Percentiles rank a stretch among this genome's conserved stretches.
Conservation (phyloP, 306 rosid species). For the Dalbergia cultrata region DNA sequence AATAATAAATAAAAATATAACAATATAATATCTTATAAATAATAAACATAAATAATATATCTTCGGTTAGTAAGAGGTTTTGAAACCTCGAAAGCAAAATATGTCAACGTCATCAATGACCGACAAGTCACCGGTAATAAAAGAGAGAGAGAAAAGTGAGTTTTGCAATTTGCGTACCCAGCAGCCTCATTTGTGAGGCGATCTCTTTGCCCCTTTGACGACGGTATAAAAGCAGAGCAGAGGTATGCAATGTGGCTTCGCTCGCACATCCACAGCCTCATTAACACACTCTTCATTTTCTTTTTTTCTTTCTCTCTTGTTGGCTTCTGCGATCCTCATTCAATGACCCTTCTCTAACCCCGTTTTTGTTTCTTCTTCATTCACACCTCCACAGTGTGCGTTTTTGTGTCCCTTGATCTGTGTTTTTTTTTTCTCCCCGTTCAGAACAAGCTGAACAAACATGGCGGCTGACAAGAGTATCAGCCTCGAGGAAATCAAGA, state of each 20-base stretch:
- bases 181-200: background rate
- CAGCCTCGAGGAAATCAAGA: slow-evolving; percentile 81
- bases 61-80: no score
- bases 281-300: background rate
- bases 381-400: no score
- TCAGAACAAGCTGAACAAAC: background rate
- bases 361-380: background rate
- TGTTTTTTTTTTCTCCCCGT: background rate
- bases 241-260: background rate
- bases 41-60: no score
- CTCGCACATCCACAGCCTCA: background rate
- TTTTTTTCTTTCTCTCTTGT: background rate
- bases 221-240: background rate
- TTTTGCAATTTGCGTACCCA: background rate
- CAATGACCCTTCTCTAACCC: background rate
- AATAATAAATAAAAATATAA: no score
- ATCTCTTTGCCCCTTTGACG: background rate
- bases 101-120: background rate
- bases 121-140: slow-evolving; percentile 1
- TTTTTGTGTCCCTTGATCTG: background rate
- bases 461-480: slow-evolving; percentile 63
- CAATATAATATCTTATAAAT: no score
- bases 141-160: background rate
- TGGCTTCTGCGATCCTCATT: background rate
- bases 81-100: background rate